These are phyloP conservation scores for Pascua guehoae DNA, from an alignment of 1,284 basidiomycete species.

Conservation along the genomic window DNA sequence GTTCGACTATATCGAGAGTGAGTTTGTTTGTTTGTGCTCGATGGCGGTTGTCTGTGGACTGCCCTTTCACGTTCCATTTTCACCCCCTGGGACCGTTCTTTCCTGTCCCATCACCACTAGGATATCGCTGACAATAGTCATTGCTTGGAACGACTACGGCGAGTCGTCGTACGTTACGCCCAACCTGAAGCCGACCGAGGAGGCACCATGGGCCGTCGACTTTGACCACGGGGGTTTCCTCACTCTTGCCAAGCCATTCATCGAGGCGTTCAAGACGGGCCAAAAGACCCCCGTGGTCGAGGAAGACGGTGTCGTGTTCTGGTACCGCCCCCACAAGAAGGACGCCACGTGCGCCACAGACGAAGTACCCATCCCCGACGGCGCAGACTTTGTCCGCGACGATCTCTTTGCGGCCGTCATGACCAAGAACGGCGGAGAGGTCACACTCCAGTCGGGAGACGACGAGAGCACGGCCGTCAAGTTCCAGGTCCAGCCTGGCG, in stretches of 20 bases:
- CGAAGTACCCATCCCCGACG: constrained; percentile 23
- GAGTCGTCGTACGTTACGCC: constrained; percentile 48
- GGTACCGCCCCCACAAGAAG: constrained; percentile 48
- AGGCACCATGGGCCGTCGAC: constrained; percentile 42
- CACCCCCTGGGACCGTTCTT: no score
- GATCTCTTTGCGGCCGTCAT: constrained; percentile 43
- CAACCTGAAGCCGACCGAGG: constrained; percentile 36
- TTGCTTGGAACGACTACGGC: constrained; percentile 51
- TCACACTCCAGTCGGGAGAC: constrained; percentile 42
- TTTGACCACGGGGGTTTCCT: constrained; percentile 45
- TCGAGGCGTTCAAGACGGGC: constrained; percentile 46
- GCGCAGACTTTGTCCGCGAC: constrained; percentile 31
- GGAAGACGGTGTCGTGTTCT: constrained; percentile 43
- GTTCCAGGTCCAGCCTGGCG: constrained; percentile 30
- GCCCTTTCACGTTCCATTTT: no score
- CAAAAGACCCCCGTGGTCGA: constrained; percentile 28
- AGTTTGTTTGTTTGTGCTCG: no score
- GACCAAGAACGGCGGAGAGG: constrained; percentile 34
- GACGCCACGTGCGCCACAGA: constrained; percentile 41
- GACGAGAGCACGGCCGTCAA: constrained; percentile 23
- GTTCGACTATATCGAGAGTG: constrained; percentile 36
- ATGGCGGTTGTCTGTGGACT: no score
- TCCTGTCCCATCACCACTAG: no score
- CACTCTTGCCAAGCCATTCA: constrained; percentile 46
- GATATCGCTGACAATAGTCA: constrained; percentile 7